A percentile compares a stretch with the other conserved stretches of the same genome.
Conservation (phyloP, 192 early-diverging fungal genomes). For the Podila minutissima region DNA sequence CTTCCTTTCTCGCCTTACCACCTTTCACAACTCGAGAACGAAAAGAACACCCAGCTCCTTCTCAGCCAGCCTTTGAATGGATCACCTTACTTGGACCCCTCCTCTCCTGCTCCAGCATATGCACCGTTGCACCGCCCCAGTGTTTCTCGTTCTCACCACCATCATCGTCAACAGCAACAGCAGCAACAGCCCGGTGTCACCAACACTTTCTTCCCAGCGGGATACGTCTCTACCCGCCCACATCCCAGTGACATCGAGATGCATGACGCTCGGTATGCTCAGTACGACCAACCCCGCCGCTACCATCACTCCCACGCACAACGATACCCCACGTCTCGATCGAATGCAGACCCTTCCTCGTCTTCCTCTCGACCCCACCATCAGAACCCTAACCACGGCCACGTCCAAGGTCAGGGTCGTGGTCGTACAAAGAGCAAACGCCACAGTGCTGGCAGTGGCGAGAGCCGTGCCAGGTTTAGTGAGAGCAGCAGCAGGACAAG, state of each 20-base stretch:
- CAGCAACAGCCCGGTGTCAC: background rate
- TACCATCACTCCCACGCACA: too few species aligned
- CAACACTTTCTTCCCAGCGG: background rate
- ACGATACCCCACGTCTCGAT: too few species aligned
- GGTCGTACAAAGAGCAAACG: background rate
- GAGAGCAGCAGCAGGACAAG: background rate
- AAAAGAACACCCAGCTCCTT: conserved; percentile 1
- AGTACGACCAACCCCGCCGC: background rate
- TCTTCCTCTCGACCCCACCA: background rate
- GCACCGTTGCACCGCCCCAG: conserved; percentile 8
- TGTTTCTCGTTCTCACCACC: conserved; percentile 5
- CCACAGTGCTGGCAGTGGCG: background rate
- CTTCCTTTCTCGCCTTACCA: conserved; percentile 8
- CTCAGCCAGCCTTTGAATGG: background rate
- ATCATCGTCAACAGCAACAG: background rate
- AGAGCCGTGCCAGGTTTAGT: background rate
- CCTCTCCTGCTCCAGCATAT: background rate
- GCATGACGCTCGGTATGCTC: conserved; percentile 1
- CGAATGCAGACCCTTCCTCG: too few species aligned
- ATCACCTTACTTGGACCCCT: background rate
- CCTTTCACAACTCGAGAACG: background rate
- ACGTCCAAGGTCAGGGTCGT: background rate
- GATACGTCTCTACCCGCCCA: background rate
- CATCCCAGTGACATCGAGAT: conserved; percentile 22
- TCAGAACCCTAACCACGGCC: background rate